Evolutionary conservation across 176 grass and related monocot species (phyloP).

Genomic region (Zoysia pacifica): DNA sequence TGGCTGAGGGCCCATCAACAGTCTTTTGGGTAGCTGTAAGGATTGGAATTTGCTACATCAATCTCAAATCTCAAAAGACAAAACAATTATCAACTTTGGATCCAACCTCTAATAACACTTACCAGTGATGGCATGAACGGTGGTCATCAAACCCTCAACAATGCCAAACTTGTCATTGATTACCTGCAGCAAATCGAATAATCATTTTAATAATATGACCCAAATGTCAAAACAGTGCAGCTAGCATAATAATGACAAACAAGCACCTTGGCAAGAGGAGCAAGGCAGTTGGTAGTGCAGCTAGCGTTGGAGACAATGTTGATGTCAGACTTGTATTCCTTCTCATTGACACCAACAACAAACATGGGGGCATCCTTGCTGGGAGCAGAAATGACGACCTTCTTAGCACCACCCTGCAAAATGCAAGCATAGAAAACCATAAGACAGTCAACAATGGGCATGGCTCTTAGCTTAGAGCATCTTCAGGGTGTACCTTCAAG

Average conservation of each 20-base stretch:
- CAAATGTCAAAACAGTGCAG: background rate
- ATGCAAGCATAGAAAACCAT: background rate
- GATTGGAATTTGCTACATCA: slow-evolving; percentile 7
- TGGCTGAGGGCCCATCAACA: slow-evolving; percentile 76
- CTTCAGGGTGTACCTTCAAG: slow-evolving; percentile 49
- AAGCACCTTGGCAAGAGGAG: slow-evolving; percentile 73
- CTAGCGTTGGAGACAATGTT: slow-evolving; percentile 82
- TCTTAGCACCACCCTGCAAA: slow-evolving; percentile 76
- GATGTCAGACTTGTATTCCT: slow-evolving; percentile 68
- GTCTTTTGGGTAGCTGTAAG: slow-evolving; percentile 77
- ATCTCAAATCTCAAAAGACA: background rate
- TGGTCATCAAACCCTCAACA: slow-evolving; percentile 83
- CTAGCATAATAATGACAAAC: background rate
- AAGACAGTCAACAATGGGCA: background rate
- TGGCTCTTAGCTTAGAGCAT: background rate
- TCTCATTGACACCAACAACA: slow-evolving; percentile 74
- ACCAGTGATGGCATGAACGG: slow-evolving; percentile 79
- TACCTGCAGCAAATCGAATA: slow-evolving; percentile 45
- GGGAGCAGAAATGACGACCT: slow-evolving; percentile 87
- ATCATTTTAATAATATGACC: background rate
- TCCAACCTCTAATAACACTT: background rate
- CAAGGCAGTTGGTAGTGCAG: slow-evolving; percentile 86
- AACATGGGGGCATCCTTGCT: slow-evolving; percentile 89
- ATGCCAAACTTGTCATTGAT: slow-evolving; percentile 83
- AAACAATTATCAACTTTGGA: background rate